These are phyloP conservation scores for Gossypium mustelinum DNA, from an alignment of 345 rosid genomes.

Conservation along the genomic window DNA sequence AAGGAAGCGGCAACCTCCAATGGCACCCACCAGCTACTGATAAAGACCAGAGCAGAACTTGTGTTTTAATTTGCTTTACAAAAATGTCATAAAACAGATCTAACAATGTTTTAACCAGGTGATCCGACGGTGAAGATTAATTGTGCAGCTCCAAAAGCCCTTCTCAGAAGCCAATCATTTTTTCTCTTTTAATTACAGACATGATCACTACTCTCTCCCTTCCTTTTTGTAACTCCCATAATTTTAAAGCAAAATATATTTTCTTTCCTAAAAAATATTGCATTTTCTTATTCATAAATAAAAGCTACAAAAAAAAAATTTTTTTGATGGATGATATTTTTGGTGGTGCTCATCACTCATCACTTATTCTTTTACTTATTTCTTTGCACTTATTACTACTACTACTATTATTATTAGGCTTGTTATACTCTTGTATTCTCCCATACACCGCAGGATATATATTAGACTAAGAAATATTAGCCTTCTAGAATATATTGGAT, in stretches of 20 bases:
- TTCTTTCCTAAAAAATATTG: no score
- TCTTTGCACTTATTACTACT: neutral
- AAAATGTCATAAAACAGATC: neutral
- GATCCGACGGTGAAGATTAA: conserved; percentile 27
- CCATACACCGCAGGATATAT: conserved; percentile 14
- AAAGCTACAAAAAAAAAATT: no score
- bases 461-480: no score
- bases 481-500: no score
- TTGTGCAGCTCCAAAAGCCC: neutral
- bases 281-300: neutral
- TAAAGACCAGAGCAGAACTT: conserved; percentile 46
- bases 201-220: neutral
- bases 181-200: neutral
- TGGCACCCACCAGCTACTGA: conserved; percentile 68
- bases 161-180: neutral
- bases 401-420: no score
- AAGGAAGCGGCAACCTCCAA: conserved; percentile 35
- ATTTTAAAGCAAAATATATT: neutral
- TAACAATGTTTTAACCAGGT: neutral
- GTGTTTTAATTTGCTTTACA: conserved; percentile 21
- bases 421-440: neutral
- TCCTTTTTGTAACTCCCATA: neutral
- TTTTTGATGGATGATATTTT: neutral
- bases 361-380: neutral
- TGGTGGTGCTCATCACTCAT: neutral